Percentiles rank a stretch among this genome's conserved stretches.
Evolutionary conservation across 2,329 filamentous ascomycete species (phyloP).

Genomic region (Magnaporthiopsis incrustans): DNA sequence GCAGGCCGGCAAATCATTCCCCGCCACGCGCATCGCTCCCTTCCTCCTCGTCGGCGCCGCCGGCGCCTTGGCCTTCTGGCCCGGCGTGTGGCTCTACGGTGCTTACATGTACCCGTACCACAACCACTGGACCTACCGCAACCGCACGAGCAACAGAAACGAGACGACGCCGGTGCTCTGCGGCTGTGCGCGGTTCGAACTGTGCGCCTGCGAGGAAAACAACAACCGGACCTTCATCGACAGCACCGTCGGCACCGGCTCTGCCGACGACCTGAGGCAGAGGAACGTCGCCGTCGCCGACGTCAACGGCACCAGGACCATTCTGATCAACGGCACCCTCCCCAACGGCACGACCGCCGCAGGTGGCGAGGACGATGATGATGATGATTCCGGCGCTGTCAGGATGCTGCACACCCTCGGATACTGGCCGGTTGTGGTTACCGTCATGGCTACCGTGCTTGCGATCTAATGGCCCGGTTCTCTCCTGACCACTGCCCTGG

Average conservation of each 20-base stretch:
- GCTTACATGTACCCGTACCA: conserved; percentile 53
- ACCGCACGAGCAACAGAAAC: conserved; percentile 41
- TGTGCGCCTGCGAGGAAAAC: conserved; percentile 65
- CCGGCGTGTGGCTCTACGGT: conserved; percentile 56
- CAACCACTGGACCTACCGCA: conserved; percentile 41
- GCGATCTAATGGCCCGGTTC: not conserved
- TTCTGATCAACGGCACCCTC: conserved; percentile 70
- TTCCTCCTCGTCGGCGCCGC: conserved; percentile 37
- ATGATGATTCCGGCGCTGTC: conserved; percentile 20
- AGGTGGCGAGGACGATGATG: conserved; percentile 33
- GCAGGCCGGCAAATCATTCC: conserved; percentile 38
- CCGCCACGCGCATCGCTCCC: conserved; percentile 42
- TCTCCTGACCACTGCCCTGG: not conserved
- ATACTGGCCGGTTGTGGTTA: conserved; percentile 41
- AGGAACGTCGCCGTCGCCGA: conserved; percentile 52
- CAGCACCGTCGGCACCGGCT: conserved; percentile 58
- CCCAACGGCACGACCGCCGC: conserved; percentile 55
- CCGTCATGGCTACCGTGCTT: conserved; percentile 25
- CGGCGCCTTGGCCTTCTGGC: conserved; percentile 45
- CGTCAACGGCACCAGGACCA: conserved; percentile 54
- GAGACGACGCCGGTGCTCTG: conserved; percentile 55
- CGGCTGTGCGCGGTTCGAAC: conserved; percentile 45
- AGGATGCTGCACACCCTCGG: conserved; percentile 32
- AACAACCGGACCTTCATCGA: conserved; percentile 50
- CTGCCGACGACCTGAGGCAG: conserved; percentile 50